Percentiles rank a stretch among this genome's conserved stretches.
Evolutionary conservation across 108 stramenopile species (phyloP).

Genomic region (Nannochloropsis salina): DNA sequence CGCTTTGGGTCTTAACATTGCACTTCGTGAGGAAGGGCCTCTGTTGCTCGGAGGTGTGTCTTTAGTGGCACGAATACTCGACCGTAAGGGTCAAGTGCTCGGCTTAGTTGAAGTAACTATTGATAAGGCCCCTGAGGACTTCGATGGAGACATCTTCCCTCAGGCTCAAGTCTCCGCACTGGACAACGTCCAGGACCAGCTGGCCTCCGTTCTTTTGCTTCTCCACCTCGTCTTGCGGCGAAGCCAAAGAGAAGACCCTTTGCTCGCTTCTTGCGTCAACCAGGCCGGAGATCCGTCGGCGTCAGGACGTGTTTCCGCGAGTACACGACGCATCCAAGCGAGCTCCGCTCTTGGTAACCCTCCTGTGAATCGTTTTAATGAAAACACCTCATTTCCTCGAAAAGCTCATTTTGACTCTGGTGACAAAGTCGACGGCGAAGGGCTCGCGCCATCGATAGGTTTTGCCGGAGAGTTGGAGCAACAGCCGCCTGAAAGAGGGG

Average conservation of each 20-base stretch:
- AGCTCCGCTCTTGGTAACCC: neutral
- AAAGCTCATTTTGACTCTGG: neutral
- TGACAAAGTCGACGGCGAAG: neutral
- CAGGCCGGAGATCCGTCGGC: neutral
- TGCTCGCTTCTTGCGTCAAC: neutral
- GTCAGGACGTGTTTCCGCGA: neutral
- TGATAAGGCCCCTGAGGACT: neutral
- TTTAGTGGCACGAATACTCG: neutral
- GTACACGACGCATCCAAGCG: neutral
- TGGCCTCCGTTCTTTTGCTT: constrained; percentile 6
- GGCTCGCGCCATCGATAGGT: neutral
- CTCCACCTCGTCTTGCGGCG: neutral
- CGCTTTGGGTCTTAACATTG: neutral
- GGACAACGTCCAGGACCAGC: neutral
- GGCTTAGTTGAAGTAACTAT: neutral
- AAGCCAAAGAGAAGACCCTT: neutral
- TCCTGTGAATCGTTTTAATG: neutral
- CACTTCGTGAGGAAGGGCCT: constrained; percentile 14
- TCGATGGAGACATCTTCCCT: neutral
- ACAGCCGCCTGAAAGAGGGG: neutral
- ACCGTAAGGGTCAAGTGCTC: neutral
- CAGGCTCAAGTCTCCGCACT: neutral
- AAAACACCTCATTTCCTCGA: neutral
- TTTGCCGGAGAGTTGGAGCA: neutral
- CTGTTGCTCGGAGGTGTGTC: neutral